A percentile compares a stretch with the other conserved stretches of the same genome.
Evolutionary conservation across 129 eudicot genomes (phyloP).

Genomic region (Solidago caesia): DNA sequence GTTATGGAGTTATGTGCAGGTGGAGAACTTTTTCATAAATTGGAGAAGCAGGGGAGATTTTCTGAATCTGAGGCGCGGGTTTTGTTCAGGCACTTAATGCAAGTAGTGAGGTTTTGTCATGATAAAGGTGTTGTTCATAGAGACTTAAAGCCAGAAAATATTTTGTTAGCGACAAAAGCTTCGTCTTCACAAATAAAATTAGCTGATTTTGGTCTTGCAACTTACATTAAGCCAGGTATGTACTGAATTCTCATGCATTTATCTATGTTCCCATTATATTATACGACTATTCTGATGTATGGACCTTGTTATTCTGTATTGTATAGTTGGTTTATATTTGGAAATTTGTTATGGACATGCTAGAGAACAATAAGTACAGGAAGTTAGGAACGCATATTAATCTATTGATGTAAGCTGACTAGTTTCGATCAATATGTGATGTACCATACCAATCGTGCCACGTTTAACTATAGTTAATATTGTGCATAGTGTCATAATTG

Average conservation of each 20-base stretch:
- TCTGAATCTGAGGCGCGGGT: conserved; percentile 59
- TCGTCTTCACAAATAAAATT: conserved; percentile 63
- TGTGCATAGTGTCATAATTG: not conserved
- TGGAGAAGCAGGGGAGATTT: conserved; percentile 69
- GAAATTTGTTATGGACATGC: not conserved
- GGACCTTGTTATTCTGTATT: not conserved
- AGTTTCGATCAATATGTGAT: not conserved
- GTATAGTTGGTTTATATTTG: not conserved
- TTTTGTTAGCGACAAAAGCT: conserved; percentile 58
- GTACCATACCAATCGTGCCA: not conserved
- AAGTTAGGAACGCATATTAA: not conserved
- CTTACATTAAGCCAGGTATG: conserved; percentile 64
- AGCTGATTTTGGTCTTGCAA: conserved; percentile 92
- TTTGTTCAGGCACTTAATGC: conserved; percentile 64
- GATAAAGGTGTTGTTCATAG: conserved; percentile 81
- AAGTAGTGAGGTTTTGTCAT: conserved; percentile 73
- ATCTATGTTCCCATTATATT: not conserved
- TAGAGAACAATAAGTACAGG: not conserved
- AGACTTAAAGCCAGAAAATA: conserved; percentile 85
- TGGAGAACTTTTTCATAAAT: conserved; percentile 72
- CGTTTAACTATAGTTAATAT: not conserved
- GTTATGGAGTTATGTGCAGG: conserved; percentile 94
- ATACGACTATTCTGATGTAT: not conserved
- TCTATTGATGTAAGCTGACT: not conserved
- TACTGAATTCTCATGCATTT: not conserved